Base-by-base conservation (phyloP, 164 flowering plant genomes). In the Vitis rupestris region DNA sequence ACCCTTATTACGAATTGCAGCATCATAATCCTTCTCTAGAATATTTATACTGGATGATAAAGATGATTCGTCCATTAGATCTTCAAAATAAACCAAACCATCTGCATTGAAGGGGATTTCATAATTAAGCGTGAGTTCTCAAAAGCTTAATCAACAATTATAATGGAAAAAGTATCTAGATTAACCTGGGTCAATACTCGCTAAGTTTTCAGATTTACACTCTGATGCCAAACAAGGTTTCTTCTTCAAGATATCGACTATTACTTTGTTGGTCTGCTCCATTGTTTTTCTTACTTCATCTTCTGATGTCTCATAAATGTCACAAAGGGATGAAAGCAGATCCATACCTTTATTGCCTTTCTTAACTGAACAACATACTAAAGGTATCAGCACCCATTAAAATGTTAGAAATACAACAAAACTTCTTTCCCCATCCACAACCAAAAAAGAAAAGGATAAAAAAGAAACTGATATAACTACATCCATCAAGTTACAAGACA, bases 321-420 rank as follows among this genome's bases (percentile, higher is more conserved):
- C 83, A 80, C 97, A 90, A 69, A 96, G 94, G 64, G 97, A 90
- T 57, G 90, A 92, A 69, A 93, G 68, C 74, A 96, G 80, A 75
- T 96, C 93, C 50, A 90, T 87, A 14, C 88, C 85, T 77, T 82
- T 87, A 72, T 82, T 74, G 14, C 80, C 79, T 79, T 80, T 91
- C 78, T 76, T 90, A 64, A 85, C 98, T 96, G 90, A 67, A 74
- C 15, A 3, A 72, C 3, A 37, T 12, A 31, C 30, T 1, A 58
- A 61, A 23, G 3, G 9, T 29, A 62, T 61, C 51, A 68, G 61
- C 30, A 61, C 16, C 50, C 44, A 62, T 27, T 16, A 27, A 59
- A 37, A 6, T 37, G 44, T 37, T 37, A 37, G 7, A 37, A 37
- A 52, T 15, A 59, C 11, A 37, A 63, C n/a, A 5, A 31, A 17